phyloP scores from a whole-genome alignment of 2,329 filamentous ascomycete genomes.

The Leptographium lundbergii region DNA sequence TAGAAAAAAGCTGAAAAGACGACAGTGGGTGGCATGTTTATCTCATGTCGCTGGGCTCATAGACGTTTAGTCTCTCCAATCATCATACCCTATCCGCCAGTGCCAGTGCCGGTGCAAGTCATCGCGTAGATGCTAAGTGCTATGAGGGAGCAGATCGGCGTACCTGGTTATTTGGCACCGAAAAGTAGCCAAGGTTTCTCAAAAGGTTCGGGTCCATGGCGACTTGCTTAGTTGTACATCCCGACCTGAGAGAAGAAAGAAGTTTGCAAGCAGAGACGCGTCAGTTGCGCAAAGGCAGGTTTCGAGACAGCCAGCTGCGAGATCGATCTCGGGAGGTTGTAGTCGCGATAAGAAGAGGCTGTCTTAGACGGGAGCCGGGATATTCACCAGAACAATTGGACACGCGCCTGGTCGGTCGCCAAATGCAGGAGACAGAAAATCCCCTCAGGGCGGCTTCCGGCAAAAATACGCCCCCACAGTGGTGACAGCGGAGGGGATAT shows the following conservation, averaged over 20 bases:
- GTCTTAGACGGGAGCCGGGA: background rate
- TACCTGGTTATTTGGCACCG: constrained; percentile 26
- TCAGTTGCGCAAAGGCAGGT: background rate
- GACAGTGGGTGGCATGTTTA: background rate
- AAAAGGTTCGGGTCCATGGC: constrained; percentile 25
- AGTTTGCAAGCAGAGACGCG: background rate
- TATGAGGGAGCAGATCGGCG: background rate
- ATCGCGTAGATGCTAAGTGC: background rate
- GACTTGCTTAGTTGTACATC: constrained; percentile 16
- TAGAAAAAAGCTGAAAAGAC: background rate
- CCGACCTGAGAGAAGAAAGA: constrained; percentile 5
- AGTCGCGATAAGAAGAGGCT: background rate
- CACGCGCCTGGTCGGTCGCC: background rate
- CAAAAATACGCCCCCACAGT: background rate
- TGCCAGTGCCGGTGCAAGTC: background rate
- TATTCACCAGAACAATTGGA: background rate
- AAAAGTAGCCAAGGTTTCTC: constrained; percentile 26
- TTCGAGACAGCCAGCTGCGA: background rate
- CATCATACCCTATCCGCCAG: background rate
- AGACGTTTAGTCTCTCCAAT: background rate
- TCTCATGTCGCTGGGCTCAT: constrained; percentile 2
- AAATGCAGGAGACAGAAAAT: background rate
- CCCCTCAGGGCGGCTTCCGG: background rate
- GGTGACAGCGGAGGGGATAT: background rate
- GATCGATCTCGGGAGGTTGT: background rate